These are phyloP conservation scores for Eutrema yunnanense DNA, from an alignment of 345 rosid species.

Conservation along the genomic window DNA sequence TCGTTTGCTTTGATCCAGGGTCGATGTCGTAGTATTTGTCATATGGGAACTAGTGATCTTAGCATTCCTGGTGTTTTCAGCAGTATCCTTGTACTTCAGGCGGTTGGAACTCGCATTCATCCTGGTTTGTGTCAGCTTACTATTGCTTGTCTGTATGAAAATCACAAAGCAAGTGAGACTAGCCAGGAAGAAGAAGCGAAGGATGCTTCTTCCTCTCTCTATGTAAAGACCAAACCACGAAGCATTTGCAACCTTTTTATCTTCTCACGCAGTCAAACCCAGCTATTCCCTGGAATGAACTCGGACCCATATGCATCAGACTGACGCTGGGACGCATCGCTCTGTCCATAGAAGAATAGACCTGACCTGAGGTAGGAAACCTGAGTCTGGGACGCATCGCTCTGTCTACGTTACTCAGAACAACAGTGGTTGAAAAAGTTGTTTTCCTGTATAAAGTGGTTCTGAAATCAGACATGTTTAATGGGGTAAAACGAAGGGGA, in stretches of 20 bases:
- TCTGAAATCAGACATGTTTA: not conserved
- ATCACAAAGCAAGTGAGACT: conserved; percentile 72
- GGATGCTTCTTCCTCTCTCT: conserved; percentile 98
- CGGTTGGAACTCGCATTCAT: conserved; percentile 61
- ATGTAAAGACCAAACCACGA: conserved; percentile 38
- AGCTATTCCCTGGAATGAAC: not conserved
- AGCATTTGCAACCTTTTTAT: conserved; percentile 1
- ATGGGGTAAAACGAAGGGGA: not conserved
- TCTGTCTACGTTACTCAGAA: not conserved
- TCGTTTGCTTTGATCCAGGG: conserved; percentile 52
- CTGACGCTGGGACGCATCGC: not conserved
- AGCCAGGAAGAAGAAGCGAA: conserved; percentile 82
- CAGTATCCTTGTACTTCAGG: conserved; percentile 80
- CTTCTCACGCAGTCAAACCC: conserved; percentile 3
- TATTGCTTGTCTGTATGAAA: conserved; percentile 80
- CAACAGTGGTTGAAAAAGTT: not conserved
- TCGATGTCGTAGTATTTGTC: conserved; percentile 81
- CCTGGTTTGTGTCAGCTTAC: conserved; percentile 62
- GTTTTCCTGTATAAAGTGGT: not conserved
- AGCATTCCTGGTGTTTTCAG: conserved; percentile 92
- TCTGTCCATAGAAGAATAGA: conserved; percentile 4
- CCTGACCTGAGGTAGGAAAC: not conserved
- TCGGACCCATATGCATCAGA: not conserved
- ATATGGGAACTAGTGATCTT: conserved; percentile 89
- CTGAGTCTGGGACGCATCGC: not conserved